Percentiles rank a stretch among this genome's conserved stretches.
phyloP scores from a whole-genome alignment of 2,329 filamentous ascomycete genomes.

The Fusarium solani-melongenae region DNA sequence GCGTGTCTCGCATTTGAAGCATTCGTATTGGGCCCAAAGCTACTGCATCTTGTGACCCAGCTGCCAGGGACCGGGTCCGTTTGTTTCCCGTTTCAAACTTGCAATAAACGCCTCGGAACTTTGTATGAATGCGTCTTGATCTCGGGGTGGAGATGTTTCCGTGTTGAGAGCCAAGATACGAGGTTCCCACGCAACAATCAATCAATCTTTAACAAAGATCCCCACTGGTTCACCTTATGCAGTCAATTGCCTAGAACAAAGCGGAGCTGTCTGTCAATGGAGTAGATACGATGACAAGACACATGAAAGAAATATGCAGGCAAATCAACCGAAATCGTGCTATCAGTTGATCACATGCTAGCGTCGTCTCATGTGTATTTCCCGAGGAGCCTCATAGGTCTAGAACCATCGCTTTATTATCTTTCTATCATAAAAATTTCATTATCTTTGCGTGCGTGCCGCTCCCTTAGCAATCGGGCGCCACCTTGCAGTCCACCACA shows the following conservation, averaged over 20 bases:
- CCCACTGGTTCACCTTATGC: neutral
- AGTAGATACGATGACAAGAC: neutral
- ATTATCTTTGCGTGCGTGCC: neutral
- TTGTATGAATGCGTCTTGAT: neutral
- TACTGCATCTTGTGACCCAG: conserved; percentile 18
- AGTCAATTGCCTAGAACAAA: neutral
- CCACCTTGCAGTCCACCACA: conserved; percentile 66
- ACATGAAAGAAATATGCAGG: neutral
- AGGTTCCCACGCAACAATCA: neutral
- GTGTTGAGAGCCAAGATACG: neutral
- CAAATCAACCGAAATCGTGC: neutral
- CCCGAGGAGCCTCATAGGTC: conserved; percentile 1
- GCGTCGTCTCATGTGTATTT: neutral
- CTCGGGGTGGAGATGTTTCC: neutral
- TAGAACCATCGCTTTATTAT: conserved; percentile 11
- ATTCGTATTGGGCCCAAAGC: neutral
- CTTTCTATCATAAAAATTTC: conserved; percentile 9
- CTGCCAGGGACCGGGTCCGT: conserved; percentile 4
- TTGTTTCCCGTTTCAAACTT: neutral
- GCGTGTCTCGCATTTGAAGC: conserved; percentile 15
- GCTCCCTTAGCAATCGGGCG: conserved; percentile 51
- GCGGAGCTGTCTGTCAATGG: neutral
- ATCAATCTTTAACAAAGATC: neutral
- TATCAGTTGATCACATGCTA: conserved; percentile 20
- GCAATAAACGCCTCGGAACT: neutral